Conservation (phyloP, 2,329 filamentous ascomycete genomes). For the Talaromyces sp. region DNA sequence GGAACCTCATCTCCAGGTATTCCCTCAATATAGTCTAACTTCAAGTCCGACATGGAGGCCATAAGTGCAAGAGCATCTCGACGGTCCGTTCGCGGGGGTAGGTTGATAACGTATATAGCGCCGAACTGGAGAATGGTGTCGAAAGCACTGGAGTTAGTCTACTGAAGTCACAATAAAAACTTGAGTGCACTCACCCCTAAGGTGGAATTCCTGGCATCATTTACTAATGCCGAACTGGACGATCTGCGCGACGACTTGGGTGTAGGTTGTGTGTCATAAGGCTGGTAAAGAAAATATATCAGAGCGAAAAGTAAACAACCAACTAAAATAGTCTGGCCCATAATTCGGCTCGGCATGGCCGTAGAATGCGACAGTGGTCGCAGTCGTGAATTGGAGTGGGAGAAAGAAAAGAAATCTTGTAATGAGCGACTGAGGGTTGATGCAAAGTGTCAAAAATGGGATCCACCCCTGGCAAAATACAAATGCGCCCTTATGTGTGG, state of each 20-base stretch:
- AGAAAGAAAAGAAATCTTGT: background rate
- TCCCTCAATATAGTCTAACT: conserved; percentile 43
- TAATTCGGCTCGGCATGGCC: conserved; percentile 12
- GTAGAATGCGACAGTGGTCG: background rate
- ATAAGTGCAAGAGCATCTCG: conserved; percentile 46
- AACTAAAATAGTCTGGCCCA: conserved; percentile 11
- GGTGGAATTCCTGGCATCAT: conserved; percentile 11
- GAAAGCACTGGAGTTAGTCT: background rate
- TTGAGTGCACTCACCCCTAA: conserved; percentile 8
- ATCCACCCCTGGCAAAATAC: background rate
- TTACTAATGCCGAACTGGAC: conserved; percentile 1
- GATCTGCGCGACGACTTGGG: background rate
- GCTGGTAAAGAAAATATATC: conserved; percentile 12
- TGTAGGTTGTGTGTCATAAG: conserved; percentile 7
- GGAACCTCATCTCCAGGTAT: conserved; percentile 37
- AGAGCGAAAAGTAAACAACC: conserved; percentile 11
- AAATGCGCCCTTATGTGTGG: background rate
- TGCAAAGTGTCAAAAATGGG: conserved; percentile 1
- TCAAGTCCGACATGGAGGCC: conserved; percentile 39
- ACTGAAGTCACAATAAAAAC: background rate
- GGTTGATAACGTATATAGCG: conserved; percentile 44
- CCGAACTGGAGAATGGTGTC: conserved; percentile 35
- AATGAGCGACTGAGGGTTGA: background rate
- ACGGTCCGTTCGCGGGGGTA: conserved; percentile 47
- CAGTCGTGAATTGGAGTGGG: background rate